Percentiles rank a stretch among this genome's conserved stretches.
These are phyloP conservation scores for Nakazawaea molendinolei DNA, from an alignment of 805 yeast genomes.

Conservation along the genomic window DNA sequence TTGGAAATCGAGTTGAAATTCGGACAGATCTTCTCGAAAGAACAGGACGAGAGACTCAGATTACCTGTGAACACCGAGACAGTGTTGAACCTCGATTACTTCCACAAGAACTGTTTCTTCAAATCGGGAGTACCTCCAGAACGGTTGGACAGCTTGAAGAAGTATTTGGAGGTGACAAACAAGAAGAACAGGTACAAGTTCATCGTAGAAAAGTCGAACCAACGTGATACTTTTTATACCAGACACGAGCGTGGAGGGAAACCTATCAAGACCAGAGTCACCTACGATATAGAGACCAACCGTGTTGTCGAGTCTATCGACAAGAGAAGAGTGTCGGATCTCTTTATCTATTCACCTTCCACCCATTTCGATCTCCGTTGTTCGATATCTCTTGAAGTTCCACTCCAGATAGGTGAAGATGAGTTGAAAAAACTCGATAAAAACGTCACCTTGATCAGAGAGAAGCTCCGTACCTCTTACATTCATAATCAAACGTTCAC, in stretches of 20 bases:
- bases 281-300: constrained; percentile 62
- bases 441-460: constrained; percentile 47
- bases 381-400: constrained; percentile 72
- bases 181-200: constrained; percentile 35
- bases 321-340: constrained; percentile 67
- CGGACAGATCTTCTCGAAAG: constrained; percentile 63
- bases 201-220: constrained; percentile 53
- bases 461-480: constrained; percentile 68
- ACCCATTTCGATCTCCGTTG: constrained; percentile 71
- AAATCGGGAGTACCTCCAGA: constrained; percentile 61
- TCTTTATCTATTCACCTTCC: constrained; percentile 69
- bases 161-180: constrained; percentile 49
- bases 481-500: constrained; percentile 71
- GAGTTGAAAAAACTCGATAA: constrained; percentile 46
- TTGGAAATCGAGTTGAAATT: constrained; percentile 72
- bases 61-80: constrained; percentile 68
- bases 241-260: constrained; percentile 57
- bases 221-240: constrained; percentile 56
- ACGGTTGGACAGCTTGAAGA: constrained; percentile 50
- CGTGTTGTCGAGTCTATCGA: constrained; percentile 63
- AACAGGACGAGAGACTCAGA: constrained; percentile 52
- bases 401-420: constrained; percentile 47
- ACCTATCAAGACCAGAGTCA: constrained; percentile 58
- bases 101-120: constrained; percentile 48
- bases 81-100: constrained; percentile 41